Percentiles rank a stretch among this genome's conserved stretches.
Conservation (phyloP, 164 flowering plant genomes). For the Stephania cephalantha region DNA sequence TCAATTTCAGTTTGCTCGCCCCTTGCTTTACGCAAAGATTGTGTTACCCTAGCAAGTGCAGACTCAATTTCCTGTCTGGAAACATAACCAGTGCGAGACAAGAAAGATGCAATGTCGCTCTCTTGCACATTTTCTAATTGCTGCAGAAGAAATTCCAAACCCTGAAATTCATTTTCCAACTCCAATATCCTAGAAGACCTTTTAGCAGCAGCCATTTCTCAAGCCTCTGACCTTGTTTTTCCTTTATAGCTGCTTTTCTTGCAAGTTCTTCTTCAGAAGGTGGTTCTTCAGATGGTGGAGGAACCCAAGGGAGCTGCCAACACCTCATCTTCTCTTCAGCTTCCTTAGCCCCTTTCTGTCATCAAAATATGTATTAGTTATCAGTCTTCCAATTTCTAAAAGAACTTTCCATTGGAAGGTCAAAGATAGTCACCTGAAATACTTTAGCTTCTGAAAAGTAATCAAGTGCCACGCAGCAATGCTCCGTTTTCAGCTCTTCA, state of each 20-base stretch:
- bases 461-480: slow-evolving; percentile 84
- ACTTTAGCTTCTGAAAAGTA: slow-evolving; percentile 64
- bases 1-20: slow-evolving; percentile 54
- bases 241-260: slow-evolving; percentile 88
- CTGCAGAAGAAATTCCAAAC: slow-evolving; percentile 67
- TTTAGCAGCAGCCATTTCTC: slow-evolving; percentile 97
- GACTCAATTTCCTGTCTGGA: slow-evolving; percentile 84
- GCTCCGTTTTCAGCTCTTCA: slow-evolving; percentile 96
- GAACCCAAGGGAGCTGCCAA: slow-evolving; percentile 97
- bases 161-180: slow-evolving; percentile 71
- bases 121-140: slow-evolving; percentile 66
- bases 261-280: slow-evolving; percentile 96
- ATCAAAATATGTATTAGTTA: slow-evolving; percentile 5
- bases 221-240: slow-evolving; percentile 85
- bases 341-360: slow-evolving; percentile 73
- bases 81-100: slow-evolving; percentile 60
- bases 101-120: slow-evolving; percentile 51
- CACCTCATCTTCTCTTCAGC: slow-evolving; percentile 77
- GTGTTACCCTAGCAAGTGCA: slow-evolving; percentile 44
- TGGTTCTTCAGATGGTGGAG: slow-evolving; percentile 65
- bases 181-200: slow-evolving; percentile 75
- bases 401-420: background rate
- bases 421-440: slow-evolving; percentile 57
- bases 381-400: background rate
- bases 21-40: slow-evolving; percentile 72